phyloP scores from a whole-genome alignment of 345 rosid genomes.

The Zanthoxylum bungeanum region DNA sequence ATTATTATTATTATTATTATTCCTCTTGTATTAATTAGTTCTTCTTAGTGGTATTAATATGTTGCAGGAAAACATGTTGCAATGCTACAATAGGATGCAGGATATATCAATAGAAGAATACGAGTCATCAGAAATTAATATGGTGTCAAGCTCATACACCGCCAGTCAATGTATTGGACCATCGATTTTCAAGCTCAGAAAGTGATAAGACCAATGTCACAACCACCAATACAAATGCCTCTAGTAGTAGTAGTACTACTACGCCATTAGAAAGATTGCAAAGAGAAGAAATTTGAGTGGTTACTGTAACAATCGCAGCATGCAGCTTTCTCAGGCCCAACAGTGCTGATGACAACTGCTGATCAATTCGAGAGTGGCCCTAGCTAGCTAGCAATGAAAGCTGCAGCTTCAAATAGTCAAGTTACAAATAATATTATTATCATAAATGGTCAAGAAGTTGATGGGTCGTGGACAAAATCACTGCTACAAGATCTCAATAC shows the following conservation, averaged over 20 bases:
- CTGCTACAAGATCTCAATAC: conserved; percentile 24
- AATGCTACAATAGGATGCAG: conserved; percentile 51
- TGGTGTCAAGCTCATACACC: conserved; percentile 40
- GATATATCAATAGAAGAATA: conserved; percentile 28
- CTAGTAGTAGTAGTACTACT: neutral
- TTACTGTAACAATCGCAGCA: conserved; percentile 12
- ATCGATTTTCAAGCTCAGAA: conserved; percentile 44
- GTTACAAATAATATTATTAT: neutral
- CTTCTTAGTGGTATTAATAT: no score
- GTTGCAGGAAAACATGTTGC: conserved; percentile 43
- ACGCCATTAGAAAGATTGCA: conserved; percentile 12
- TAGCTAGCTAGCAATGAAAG: no score
- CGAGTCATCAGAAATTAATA: conserved; percentile 31
- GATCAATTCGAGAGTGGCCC: conserved; percentile 37
- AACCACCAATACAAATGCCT: neutral
- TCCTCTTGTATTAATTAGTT: no score
- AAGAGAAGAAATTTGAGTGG: conserved; percentile 34
- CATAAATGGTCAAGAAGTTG: conserved; percentile 8
- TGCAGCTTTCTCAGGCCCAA: no score
- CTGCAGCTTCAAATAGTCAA: conserved; percentile 22
- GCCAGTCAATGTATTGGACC: conserved; percentile 55
- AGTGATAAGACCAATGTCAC: conserved; percentile 35
- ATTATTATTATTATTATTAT: no score
- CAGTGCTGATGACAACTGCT: no score
- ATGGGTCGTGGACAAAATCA: conserved; percentile 21